A percentile compares a stretch with the other conserved stretches of the same genome.
Evolutionary conservation across 805 yeast genomes (phyloP).

Genomic region (Cyberlindnera americana): DNA sequence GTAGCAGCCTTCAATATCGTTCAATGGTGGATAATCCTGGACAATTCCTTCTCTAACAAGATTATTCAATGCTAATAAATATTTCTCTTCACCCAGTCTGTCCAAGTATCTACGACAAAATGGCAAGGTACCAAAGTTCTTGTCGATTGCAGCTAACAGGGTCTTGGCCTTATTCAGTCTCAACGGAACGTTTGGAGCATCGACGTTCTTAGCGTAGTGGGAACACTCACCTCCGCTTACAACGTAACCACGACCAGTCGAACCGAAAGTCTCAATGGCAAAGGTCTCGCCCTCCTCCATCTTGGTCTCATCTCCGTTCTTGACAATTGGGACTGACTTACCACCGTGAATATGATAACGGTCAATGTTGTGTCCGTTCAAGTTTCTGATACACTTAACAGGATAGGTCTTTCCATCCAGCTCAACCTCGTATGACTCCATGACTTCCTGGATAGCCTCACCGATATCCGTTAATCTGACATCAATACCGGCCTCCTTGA

Average conservation of each 20-base stretch:
- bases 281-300: conserved; percentile 99
- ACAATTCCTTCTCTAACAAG: conserved; percentile 85
- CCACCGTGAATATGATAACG: conserved; percentile 89
- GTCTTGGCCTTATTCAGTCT: conserved; percentile 65
- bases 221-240: conserved; percentile 87
- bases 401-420: conserved; percentile 82
- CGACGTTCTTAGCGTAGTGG: conserved; percentile 73
- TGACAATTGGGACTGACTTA: conserved; percentile 93
- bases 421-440: conserved; percentile 95
- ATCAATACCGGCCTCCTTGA: conserved; percentile 91
- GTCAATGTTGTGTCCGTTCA: conserved; percentile 91
- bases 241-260: conserved; percentile 94
- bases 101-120: conserved; percentile 96
- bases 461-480: conserved; percentile 94
- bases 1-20: conserved; percentile 77
- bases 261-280: conserved; percentile 97
- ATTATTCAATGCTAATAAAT: conserved; percentile 79
- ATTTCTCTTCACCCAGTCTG: conserved; percentile 87
- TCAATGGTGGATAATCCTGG: conserved; percentile 90
- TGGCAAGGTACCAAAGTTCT: conserved; percentile 89
- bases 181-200: conserved; percentile 47
- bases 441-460: conserved; percentile 91
- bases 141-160: conserved; percentile 65
- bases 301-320: conserved; percentile 89
- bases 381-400: conserved; percentile 83